Base-by-base conservation (phyloP, 371 early-diverging fungal species). In the Neoconidiobolus thromboides region DNA sequence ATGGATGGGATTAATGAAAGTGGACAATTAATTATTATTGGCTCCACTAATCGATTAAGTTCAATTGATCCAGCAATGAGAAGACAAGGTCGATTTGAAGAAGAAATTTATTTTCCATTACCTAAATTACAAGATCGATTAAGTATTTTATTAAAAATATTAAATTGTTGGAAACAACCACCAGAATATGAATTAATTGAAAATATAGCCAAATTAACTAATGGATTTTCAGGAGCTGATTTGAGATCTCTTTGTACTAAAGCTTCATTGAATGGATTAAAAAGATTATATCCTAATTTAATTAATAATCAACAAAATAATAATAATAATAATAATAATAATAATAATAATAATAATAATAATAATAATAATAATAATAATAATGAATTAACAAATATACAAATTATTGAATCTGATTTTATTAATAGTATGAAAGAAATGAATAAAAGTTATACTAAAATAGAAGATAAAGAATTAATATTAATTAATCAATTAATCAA, bases 1-100 rank as follows among this genome's bases (percentile, higher is more conserved):
- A 75, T 86, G 77, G 85, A 86, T 65, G 87, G 87, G 5, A 63
- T 89, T 41, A 86, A 87, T 62, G 71, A 68, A 46, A 63, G 83
- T 62, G 82, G 83, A 66, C 79, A 85, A 61, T 82, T 88, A 10
- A 72, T 78, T 59, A 71, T 85, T 7, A 80, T 85, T 63, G 86
- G 81, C 43, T 85, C 76, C 14, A 84, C 73, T 56, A 75, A 77
- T 40, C 68, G 71, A 9, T 69, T 81, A 41, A 75, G 80, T 44
- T 63, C 71, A 9, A 71, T 85, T 36, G 86, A 86, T 62, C 73
- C 75, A 4, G 86, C 86, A 9, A 60, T 86, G 36, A 71, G 84
- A 39, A 63, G 86, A 38, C 82, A 82, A 9, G 86, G 86, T 0
- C 65, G 86, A 39, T 86, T 86, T 65, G 86, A 86, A 51, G 71